Base-by-base conservation (phyloP, 73 alveolate species). In the Uronychia binucleata region DNA sequence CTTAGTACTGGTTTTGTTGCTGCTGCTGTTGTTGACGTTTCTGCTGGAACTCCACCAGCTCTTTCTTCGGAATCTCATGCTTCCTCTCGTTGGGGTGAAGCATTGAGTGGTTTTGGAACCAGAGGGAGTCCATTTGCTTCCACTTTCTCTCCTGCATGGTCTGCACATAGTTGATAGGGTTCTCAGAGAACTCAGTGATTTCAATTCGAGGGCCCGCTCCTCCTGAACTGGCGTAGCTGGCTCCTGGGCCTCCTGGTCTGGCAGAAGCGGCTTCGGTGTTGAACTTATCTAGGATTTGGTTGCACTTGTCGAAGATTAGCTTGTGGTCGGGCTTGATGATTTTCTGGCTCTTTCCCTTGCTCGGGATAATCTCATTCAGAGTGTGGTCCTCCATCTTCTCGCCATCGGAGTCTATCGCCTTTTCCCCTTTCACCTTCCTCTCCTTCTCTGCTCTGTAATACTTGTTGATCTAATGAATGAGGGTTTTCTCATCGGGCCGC, bases 91-190 rank as follows among this genome's bases (percentile, higher is more conserved):
- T 28, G 28, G 81, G 81, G 30, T 75, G 28, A 5, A 75, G 28
- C 1, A 1, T 5, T 30, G 28, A 75, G 58, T 75, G 81, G 30
- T 75, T 32, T 27, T 75, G 30, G 27, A 75, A 75, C 81, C 81
- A 75, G 30, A 26, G 32, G 8, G 57, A 75, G 32, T 75, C 81
- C 81, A 75, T 75, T 26, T 75, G 28, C 28, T 26, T 28, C 81
- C 81, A 75, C 32, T 75, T 75, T 58, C 30, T 75, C 57, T 75
- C 32, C 58, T 75, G 81, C 81, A 75, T 75, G 27, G 25, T 28
- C 5, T 28, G 28, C 1, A 75, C 81, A 26, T 26, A 75, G 27
- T 75, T 75, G 30, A 75, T 75, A 5, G 81, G 81, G 58, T 75
- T 75, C 59, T 75, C 81, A 28, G 67, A 5, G 19, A 46, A 46